Conservation (phyloP, 2,329 filamentous ascomycete species). For the Coniella vitis region DNA sequence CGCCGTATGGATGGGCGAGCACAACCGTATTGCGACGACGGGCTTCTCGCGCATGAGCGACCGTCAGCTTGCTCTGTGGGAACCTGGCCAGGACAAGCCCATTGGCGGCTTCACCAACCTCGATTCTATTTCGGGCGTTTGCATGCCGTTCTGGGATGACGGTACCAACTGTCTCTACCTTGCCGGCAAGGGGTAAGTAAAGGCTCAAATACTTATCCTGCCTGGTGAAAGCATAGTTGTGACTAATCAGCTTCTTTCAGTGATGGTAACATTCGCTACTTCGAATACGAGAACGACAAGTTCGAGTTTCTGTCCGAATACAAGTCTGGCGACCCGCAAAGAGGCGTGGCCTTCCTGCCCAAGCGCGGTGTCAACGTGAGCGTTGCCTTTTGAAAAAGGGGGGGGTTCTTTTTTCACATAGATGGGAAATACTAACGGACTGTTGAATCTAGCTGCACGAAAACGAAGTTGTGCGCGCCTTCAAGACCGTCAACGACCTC, state of each 20-base stretch:
- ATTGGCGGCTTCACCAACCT: conserved; percentile 85
- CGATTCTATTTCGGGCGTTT: conserved; percentile 94
- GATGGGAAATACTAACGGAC: background rate
- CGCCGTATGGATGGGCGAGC: conserved; percentile 93
- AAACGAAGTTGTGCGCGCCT: conserved; percentile 91
- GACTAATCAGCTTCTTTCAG: conserved; percentile 35
- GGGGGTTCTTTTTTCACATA: background rate
- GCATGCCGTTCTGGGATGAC: conserved; percentile 98
- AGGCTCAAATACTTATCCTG: conserved; percentile 36
- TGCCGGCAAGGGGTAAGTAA: conserved; percentile 84
- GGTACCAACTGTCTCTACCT: conserved; percentile 92
- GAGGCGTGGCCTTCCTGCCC: conserved; percentile 88
- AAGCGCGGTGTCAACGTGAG: conserved; percentile 86
- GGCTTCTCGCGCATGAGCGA: conserved; percentile 99
- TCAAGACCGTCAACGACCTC: conserved; percentile 91
- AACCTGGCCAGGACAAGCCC: conserved; percentile 77
- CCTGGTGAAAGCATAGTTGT: background rate
- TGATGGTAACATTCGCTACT: conserved; percentile 98
- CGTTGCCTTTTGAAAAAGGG: conserved; percentile 11
- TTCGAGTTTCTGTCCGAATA: conserved; percentile 96
- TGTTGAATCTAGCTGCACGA: conserved; percentile 62
- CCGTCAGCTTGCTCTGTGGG: conserved; percentile 91
- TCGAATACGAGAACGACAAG: conserved; percentile 96
- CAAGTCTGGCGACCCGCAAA: conserved; percentile 92
- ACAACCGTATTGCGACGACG: conserved; percentile 90